Conservation (phyloP, 2,329 filamentous ascomycete genomes). For the Trichophaea hybrida region DNA sequence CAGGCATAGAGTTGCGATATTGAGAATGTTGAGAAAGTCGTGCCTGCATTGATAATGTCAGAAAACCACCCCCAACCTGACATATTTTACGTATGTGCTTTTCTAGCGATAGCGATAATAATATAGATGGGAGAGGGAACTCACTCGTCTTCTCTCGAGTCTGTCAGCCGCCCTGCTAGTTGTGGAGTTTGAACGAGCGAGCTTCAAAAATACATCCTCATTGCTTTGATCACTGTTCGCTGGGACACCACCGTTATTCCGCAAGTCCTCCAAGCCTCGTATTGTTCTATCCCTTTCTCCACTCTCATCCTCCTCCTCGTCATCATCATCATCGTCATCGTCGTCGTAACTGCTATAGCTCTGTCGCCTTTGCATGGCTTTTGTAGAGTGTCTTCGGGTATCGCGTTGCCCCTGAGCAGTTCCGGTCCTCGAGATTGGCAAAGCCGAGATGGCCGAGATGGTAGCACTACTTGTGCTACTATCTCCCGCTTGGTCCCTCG, state of each 20-base stretch:
- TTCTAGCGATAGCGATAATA: too few relatives aligned
- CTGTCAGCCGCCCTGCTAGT: slow-evolving; percentile 19
- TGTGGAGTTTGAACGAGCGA: slow-evolving; percentile 25
- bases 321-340: slow-evolving; percentile 14
- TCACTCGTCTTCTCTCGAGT: slow-evolving; percentile 19
- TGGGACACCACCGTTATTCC: slow-evolving; percentile 21
- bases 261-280: slow-evolving; percentile 23
- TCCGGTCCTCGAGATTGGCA: slow-evolving; percentile 12
- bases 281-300: slow-evolving; percentile 18
- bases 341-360: slow-evolving; percentile 8
- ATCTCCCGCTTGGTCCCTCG: slow-evolving; percentile 15
- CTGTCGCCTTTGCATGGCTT: slow-evolving; percentile 8
- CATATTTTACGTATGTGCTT: background rate
- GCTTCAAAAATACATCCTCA: slow-evolving; percentile 26
- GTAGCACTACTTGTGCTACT: slow-evolving; percentile 11
- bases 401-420: slow-evolving; percentile 5
- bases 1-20: slow-evolving; percentile 20
- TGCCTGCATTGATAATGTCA: slow-evolving; percentile 7
- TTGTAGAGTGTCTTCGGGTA: background rate
- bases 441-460: slow-evolving; percentile 11
- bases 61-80: background rate
- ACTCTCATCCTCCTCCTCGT: slow-evolving; percentile 13
- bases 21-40: slow-evolving; percentile 14
- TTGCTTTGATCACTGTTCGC: slow-evolving; percentile 12
- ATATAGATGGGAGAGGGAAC: slow-evolving; percentile 1